Base-by-base conservation (phyloP, 2,329 filamentous ascomycete species). In the Ascochyta fabae region DNA sequence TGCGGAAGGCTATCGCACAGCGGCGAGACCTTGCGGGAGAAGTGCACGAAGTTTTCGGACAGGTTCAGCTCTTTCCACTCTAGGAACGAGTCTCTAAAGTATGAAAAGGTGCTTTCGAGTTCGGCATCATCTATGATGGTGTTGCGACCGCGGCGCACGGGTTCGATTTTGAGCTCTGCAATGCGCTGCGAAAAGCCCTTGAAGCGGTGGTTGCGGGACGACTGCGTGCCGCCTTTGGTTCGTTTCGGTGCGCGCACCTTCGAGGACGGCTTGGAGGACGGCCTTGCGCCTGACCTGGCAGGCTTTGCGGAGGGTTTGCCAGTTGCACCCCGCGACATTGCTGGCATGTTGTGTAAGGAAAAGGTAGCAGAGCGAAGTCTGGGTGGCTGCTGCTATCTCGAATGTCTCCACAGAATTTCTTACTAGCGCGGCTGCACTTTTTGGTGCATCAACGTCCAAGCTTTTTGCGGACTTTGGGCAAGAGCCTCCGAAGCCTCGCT, bases 31-130 rank as follows among this genome's bases (percentile, higher is more conserved):
- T 91, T 86, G 60, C 88, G 86, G 64, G 87, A 84, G 77, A 99
- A 98, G 38, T 82, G 80, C 44, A 86, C 86, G 71, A 96, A 99
- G 33, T 83, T 85, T 60, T 89, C 88, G 15, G 94, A 92, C 60
- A 97, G 82, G 77, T 98, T 98, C 75, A 96, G 85, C 67, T 98
- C 95, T 50, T 84, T 81, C 95, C 95, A 99, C 84, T 90, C 91
- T 61, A 92, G 87, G 61, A 98, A 80, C 1, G 91, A 88, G 41
- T 87, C 87, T 66, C 88, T 86, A 67, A 99, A 92, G 77, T 96
- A 95, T 19, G 94, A 97, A n/a, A 90, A 90, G 26, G 87, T 86
- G 22, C 88, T 83, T 57, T 88, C 86, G 69, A 88, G 82, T 75
- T 93, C 88, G 80, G 91, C 88, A 71, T 88, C 86, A 59, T 93